phyloP scores from a whole-genome alignment of 495 filamentous ascomycete species.

The Hyaloscypha hepaticicola region DNA sequence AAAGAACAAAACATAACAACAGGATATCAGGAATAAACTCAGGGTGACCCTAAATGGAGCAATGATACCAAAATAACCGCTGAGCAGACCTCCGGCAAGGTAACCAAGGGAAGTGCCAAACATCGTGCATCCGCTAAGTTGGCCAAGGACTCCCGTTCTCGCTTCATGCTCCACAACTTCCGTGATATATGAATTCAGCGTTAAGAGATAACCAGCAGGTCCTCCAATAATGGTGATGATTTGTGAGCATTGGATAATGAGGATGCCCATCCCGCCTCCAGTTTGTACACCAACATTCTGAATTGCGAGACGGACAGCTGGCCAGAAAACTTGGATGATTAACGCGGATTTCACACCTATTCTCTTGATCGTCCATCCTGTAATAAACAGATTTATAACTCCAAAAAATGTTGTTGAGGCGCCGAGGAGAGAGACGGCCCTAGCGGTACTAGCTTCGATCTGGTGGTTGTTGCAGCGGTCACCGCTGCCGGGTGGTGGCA shows the following conservation, averaged over 20 bases:
- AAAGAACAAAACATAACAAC: slow-evolving; percentile 37
- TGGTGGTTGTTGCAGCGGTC: slow-evolving; percentile 47
- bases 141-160: slow-evolving; percentile 52
- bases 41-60: slow-evolving; percentile 54
- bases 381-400: slow-evolving; percentile 55
- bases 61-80: slow-evolving; percentile 48
- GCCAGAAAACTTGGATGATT: slow-evolving; percentile 48
- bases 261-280: slow-evolving; percentile 49
- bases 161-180: slow-evolving; percentile 49
- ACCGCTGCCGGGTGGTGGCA: slow-evolving; percentile 30
- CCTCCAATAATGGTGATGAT: slow-evolving; percentile 56
- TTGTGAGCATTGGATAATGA: slow-evolving; percentile 56
- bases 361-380: slow-evolving; percentile 55
- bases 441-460: slow-evolving; percentile 56
- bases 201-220: slow-evolving; percentile 54
- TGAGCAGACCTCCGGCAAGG: slow-evolving; percentile 51
- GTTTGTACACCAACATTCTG: slow-evolving; percentile 54
- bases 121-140: slow-evolving; percentile 54
- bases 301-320: slow-evolving; percentile 50
- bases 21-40: slow-evolving; percentile 43
- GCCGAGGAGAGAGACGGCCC: slow-evolving; percentile 50
- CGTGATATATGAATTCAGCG: slow-evolving; percentile 53
- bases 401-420: slow-evolving; percentile 43
- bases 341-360: slow-evolving; percentile 53
- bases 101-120: slow-evolving; percentile 54